Evolutionary conservation across 1,139 yeast species (phyloP), one percentile per base, ranked within the genome.

Genomic region (Debaryomycetaceae sp.): DNA sequence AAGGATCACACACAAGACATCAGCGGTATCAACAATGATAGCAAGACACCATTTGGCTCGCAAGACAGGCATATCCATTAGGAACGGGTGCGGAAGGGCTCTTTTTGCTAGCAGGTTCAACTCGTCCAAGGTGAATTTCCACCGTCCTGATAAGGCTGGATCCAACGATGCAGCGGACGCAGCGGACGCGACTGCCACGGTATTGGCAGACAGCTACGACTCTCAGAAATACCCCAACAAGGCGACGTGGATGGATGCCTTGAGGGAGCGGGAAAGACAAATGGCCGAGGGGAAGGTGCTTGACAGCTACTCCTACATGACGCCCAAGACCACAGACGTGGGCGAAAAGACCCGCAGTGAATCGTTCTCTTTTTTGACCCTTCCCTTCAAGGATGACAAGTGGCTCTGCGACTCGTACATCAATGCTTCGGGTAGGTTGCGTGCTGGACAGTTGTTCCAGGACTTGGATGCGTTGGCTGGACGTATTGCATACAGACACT

Each of bases 401-500:
- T 84, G 87, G 83, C 72, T 88, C 36, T 80, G 95, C 54, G 97
- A 90, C 60, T 82, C 93, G 39, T 90, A 90, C 60, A 85, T 88
- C 56, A 88, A 87, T 63, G 90, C 96, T 2, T 85, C 83, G 47
- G 97, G 97, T 22, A 77, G 96, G 51, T 75, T 91, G 59, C 75
- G 97, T 57, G 89, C 87, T 53, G 98, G 97, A 30, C 96, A 89
- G 62, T 73, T 91, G 55, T 89, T 91, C 67, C 96, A 89, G 66
- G 97, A 89, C 64, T 72, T 89, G 60, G 97, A 89, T 61, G 93
- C 95, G 5, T 70, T 88, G 49, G 96, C 96, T 1, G 96, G 96
- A 37, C 79, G 89, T 58, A 87, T 88, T 55, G 95, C 95, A 23
- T 85, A 87, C 60, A 75, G 87, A 55, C 96, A 87, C 60, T 87